These are phyloP conservation scores for Leucocoprinus leucothites DNA, from an alignment of 768 basidiomycete genomes.

Conservation along the genomic window DNA sequence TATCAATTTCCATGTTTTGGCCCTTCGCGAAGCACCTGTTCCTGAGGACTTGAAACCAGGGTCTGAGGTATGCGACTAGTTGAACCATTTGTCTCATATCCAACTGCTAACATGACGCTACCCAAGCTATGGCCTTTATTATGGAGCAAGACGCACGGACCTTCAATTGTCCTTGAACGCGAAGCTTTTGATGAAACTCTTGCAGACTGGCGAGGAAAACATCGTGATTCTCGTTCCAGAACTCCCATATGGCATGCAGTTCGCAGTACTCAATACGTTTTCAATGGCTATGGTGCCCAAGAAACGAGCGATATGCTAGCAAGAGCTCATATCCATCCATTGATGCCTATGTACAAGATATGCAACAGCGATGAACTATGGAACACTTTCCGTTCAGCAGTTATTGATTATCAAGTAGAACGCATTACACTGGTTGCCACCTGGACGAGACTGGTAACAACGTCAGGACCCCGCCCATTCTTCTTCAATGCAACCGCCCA, in stretches of 20 bases:
- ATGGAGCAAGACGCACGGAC: no score
- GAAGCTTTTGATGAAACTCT: not conserved
- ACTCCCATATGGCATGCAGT: not conserved
- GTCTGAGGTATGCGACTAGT: not conserved
- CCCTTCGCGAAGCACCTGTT: not conserved
- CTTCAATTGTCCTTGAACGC: not conserved
- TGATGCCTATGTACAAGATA: constrained; percentile 12
- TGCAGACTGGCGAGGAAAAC: not conserved
- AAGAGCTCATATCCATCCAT: constrained; percentile 15
- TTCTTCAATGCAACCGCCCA: no score
- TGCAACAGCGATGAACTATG: not conserved
- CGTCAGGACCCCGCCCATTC: no score
- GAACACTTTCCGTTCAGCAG: no score
- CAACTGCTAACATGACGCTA: not conserved
- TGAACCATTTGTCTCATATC: not conserved
- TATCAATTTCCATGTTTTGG: constrained; percentile 15
- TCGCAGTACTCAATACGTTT: constrained; percentile 15
- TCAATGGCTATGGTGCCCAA: constrained; percentile 22
- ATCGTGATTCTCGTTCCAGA: not conserved
- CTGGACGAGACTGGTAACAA: no score
- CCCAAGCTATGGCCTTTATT: no score
- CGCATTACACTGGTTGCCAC: no score
- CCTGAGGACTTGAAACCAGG: not conserved
- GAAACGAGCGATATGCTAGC: constrained; percentile 18
- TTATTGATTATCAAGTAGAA: no score